phyloP scores from a whole-genome alignment of 345 rosid species.

The Syzygium grande region DNA sequence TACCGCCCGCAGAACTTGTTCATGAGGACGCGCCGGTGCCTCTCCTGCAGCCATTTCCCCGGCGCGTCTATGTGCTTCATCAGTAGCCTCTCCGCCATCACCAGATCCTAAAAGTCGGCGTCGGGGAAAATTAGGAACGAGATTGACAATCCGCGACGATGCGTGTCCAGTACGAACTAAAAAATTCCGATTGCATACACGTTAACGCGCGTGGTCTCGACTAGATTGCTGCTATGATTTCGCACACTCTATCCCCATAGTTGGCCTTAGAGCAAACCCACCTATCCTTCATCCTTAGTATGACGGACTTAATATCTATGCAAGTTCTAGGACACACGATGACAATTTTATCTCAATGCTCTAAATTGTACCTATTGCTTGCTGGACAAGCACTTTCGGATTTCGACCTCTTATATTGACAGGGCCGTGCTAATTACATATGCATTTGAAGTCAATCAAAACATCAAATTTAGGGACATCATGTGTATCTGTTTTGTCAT shows the following conservation, averaged over 20 bases:
- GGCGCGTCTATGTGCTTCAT: slow-evolving; percentile 98
- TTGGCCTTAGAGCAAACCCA: neutral
- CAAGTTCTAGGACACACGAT: neutral
- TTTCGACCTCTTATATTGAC: neutral
- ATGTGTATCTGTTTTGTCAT: neutral
- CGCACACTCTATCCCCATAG: rapidly evolving
- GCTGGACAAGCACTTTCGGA: neutral
- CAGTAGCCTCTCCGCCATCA: slow-evolving; percentile 81
- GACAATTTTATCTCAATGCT: neutral
- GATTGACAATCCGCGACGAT: neutral
- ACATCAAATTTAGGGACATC: neutral
- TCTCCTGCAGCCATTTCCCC: slow-evolving; percentile 83
- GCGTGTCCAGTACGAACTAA: neutral
- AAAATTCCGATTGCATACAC: rapidly evolving
- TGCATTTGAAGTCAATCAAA: neutral
- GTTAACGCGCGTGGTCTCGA: rapidly evolving
- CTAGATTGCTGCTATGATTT: rapidly evolving
- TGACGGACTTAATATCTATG: neutral
- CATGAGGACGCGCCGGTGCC: slow-evolving; percentile 74
- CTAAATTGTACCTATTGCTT: neutral
- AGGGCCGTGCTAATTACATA: neutral
- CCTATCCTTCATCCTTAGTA: neutral
- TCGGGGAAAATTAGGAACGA: neutral
- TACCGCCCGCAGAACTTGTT: slow-evolving; percentile 92
- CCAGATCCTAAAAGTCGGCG: slow-evolving; percentile 52